phyloP scores from a whole-genome alignment of 2,329 filamentous ascomycete genomes.

The Ilyonectria destructans region DNA sequence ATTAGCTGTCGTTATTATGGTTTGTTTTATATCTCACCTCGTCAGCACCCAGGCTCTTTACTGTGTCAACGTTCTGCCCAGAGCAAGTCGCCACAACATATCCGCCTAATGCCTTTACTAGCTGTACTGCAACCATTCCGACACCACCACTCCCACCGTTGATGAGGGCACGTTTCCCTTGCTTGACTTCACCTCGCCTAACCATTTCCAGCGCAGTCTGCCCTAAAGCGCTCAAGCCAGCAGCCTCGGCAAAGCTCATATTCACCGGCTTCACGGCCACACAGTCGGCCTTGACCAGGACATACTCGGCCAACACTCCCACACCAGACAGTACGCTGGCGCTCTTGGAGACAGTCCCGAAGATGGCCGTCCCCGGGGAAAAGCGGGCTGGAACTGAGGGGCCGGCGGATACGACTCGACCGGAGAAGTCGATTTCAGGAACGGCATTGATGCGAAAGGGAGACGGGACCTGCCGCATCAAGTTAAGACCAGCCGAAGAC shows the following conservation, averaged over 20 bases:
- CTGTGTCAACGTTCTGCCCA: neutral
- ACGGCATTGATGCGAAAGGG: neutral
- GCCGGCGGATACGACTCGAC: conserved; percentile 4
- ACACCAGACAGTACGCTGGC: conserved; percentile 6
- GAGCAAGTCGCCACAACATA: conserved; percentile 13
- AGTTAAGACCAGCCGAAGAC: conserved; percentile 3
- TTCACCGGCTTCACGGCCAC: neutral
- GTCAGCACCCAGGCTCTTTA: conserved; percentile 2
- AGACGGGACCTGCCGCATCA: conserved; percentile 3
- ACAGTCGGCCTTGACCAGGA: neutral
- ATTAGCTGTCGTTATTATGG: neutral
- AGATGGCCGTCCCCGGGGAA: conserved; percentile 5
- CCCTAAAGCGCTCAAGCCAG: conserved; percentile 10
- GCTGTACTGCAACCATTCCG: conserved; percentile 8
- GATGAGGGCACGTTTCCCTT: conserved; percentile 1
- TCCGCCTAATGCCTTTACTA: conserved; percentile 3
- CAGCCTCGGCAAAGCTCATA: conserved; percentile 7
- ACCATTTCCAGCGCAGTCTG: conserved; percentile 12
- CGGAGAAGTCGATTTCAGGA: conserved; percentile 11
- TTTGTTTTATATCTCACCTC: neutral
- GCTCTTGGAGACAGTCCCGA: conserved; percentile 10
- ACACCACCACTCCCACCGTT: conserved; percentile 11
- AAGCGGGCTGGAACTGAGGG: neutral
- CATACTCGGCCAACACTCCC: conserved; percentile 6
- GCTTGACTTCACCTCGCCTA: neutral